Evolutionary conservation across 75 land plant genomes (phyloP).

Genomic region (Cryptomeria japonica): DNA sequence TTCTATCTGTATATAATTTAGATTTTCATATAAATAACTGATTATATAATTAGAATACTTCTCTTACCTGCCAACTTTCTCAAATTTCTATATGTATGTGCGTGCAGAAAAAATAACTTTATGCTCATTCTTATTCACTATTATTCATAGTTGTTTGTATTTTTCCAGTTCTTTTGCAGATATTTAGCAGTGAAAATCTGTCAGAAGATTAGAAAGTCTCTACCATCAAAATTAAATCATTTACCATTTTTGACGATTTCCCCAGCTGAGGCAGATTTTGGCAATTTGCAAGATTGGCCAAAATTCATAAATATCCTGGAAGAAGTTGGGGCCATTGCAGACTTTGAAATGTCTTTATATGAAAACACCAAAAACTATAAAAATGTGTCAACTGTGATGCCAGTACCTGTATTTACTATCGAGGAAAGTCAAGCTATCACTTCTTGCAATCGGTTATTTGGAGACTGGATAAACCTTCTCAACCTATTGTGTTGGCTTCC

Average conservation of each 20-base stretch:
- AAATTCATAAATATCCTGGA: slow-evolving; percentile 20
- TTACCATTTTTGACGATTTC: slow-evolving; percentile 4
- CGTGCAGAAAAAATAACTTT: background rate
- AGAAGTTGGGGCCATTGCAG: background rate
- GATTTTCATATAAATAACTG: background rate
- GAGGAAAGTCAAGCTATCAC: slow-evolving; percentile 5
- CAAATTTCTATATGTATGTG: background rate
- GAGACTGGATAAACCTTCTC: slow-evolving; percentile 35
- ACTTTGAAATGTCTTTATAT: background rate
- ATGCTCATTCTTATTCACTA: background rate
- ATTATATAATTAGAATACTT: background rate
- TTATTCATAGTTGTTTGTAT: slow-evolving; percentile 9
- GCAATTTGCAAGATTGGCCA: slow-evolving; percentile 38
- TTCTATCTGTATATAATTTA: background rate
- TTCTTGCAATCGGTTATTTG: background rate
- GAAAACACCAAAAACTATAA: slow-evolving; percentile 6
- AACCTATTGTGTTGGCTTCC: slow-evolving; percentile 47
- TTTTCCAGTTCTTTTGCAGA: slow-evolving; percentile 50
- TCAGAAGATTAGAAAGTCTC: slow-evolving; percentile 30
- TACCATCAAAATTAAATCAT: slow-evolving; percentile 12
- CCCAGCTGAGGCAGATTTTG: slow-evolving; percentile 23
- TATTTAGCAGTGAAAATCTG: slow-evolving; percentile 34
- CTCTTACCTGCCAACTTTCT: background rate
- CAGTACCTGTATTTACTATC: background rate
- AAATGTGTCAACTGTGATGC: background rate